Evolutionary conservation across 2,329 filamentous ascomycete genomes (phyloP), one percentile per base, ranked within the genome.

Genomic region (Monilinia vaccinii-corymbosi): DNA sequence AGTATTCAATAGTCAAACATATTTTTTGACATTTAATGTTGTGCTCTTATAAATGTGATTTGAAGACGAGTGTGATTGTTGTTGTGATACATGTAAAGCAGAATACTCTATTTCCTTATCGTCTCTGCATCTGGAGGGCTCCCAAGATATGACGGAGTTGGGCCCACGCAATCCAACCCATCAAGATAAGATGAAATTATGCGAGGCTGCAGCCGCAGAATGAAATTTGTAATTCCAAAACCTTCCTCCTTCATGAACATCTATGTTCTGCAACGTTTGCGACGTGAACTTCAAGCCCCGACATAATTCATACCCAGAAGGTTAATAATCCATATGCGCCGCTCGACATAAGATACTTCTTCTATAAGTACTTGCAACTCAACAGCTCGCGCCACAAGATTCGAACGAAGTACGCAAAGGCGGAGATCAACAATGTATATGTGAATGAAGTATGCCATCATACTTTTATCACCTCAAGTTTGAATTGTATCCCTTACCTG

Each of bases 381-480:
- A 48, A 31, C 4, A 25, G 2, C 40, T 10, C 16, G 28, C 25
- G 10, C 28, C 11, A 34, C 52, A 31, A 44, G 34, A n/a, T 40
- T 46, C 13, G 11, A 28, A 32, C 36, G 10, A 18, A 16, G 31
- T 21, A 46, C 52, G 13, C 16, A 50, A 21, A 36, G 28, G 36
- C 48, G 31, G 31, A 32, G n/a, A 36, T 34, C 28, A 36, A 46
- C 42, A n/a, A 51, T 51, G 56, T 46, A 42, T 18, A n/a, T 14
- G 16, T 44, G 25, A 55, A 45, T 53, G 59, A 60, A 61, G 52
- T 18, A 68, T 69, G 66, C 68, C 66, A 58, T 68, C 79, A 34
- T 85, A 84, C 71, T 82, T 81, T 65, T 87, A 86, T 67, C 83
- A 87, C 66, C 69, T 87, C n/a, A 85, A 81, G 66, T 79, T 87